phyloP scores from a whole-genome alignment of 1,284 basidiomycete genomes.

The Polyporus tsugae region DNA sequence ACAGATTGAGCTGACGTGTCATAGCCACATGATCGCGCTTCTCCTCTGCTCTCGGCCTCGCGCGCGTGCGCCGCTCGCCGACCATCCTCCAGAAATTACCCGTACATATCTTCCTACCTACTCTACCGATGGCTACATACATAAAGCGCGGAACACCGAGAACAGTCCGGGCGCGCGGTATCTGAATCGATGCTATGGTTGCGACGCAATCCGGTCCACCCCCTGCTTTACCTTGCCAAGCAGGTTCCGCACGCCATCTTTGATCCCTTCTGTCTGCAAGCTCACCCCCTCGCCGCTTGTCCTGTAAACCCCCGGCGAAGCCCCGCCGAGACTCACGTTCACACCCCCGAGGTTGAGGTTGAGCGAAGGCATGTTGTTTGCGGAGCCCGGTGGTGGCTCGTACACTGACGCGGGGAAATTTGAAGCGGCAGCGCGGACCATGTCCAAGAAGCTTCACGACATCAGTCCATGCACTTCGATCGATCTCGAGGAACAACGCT shows the following conservation, averaged over 20 bases:
- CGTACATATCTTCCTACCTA: conserved; percentile 23
- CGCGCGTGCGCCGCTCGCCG: conserved; percentile 23
- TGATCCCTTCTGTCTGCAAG: conserved; percentile 82
- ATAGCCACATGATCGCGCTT: conserved; percentile 33
- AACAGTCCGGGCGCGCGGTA: conserved; percentile 19
- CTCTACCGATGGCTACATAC: conserved; percentile 20
- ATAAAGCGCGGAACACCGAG: conserved; percentile 17
- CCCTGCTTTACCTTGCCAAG: conserved; percentile 90
- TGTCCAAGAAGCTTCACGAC: conserved; percentile 72
- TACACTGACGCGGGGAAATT: conserved; percentile 72
- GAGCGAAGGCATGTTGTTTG: conserved; percentile 73
- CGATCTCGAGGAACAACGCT: conserved; percentile 35
- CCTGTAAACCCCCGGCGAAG: conserved; percentile 84
- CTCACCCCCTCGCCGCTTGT: conserved; percentile 69
- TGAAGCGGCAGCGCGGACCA: conserved; percentile 70
- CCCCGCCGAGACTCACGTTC: conserved; percentile 90
- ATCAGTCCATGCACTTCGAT: conserved; percentile 22
- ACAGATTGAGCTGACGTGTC: conserved; percentile 30
- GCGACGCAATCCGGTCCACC: conserved; percentile 71
- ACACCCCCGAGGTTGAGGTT: conserved; percentile 92
- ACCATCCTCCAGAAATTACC: conserved; percentile 35
- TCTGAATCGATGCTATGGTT: conserved; percentile 26
- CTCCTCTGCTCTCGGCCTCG: conserved; percentile 18
- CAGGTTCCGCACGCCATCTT: conserved; percentile 86
- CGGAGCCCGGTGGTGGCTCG: conserved; percentile 74